Base-by-base conservation (phyloP, 148 eudicot genomes). In the Arbutus unedo region DNA sequence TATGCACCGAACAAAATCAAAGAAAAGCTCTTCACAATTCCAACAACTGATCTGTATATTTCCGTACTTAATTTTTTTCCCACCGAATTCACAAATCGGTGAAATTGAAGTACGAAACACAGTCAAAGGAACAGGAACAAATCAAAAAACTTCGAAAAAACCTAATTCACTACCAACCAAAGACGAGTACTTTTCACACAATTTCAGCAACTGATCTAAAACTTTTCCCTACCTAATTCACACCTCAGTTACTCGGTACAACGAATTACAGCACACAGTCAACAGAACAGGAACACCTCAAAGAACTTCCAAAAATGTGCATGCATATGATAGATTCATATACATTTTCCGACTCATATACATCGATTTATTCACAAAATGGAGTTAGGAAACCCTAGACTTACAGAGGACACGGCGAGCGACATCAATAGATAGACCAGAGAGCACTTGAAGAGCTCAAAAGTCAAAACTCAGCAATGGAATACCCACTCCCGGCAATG, bases 351-450 rank as follows among this genome's bases (percentile, higher is more conserved):
- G 18, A 18, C 19, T 74, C 57, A 4, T 44, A 23, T 18, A 47
- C 49, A 15, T 10, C 18, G 2, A 56, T 18, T n/a, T 23, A 4
- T 21, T 10, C 25, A 18, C 10, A 56, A 4, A 38, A 53, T 68
- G 54, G 49, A 79, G 19, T 53, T 0, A 47, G 78, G 31, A 76
- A 55, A 13, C 41, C 53, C 25, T 56, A 59, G 31, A 87, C 91
- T 91, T 87, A 91, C 93, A 77, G 77, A 18, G 78, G 5, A 25
- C 11, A 50, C n/a, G 7, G 71, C 16, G 74, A 64, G 57, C 10
- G 57, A 64, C 74, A 79, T 64, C 74, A 67, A 45, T 13, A 84
- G 92, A 90, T 87, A 88, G 88, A 90, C 83, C 76, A n/a, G 31
- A 23, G 51, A 78, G 82, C 84, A 83, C 83, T 72, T 79, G 50